Percentiles rank a stretch among this genome's conserved stretches.
phyloP scores from a whole-genome alignment of 148 eudicot species.

The Dianthus caryophyllus region DNA sequence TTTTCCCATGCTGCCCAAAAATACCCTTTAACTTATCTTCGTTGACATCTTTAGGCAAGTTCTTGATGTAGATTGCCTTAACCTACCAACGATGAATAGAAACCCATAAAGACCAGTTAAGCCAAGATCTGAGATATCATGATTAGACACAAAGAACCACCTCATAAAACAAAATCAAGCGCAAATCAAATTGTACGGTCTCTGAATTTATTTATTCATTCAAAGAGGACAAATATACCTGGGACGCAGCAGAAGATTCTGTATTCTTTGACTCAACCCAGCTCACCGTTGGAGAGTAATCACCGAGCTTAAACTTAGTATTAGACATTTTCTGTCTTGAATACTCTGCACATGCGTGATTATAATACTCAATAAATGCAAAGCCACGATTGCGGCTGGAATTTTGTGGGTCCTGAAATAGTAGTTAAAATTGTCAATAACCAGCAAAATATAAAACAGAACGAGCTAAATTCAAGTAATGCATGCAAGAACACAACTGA shows the following conservation, averaged over 20 bases:
- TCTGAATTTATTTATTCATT: neutral
- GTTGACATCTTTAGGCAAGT: constrained; percentile 70
- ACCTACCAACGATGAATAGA: constrained; percentile 41
- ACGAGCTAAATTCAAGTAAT: neutral
- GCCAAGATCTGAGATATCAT: neutral
- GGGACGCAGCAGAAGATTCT: constrained; percentile 65
- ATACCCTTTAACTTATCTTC: constrained; percentile 62
- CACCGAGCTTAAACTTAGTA: constrained; percentile 78
- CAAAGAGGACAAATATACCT: constrained; percentile 35
- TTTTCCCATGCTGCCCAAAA: constrained; percentile 81
- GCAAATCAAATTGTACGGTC: neutral
- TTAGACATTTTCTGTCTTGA: constrained; percentile 77
- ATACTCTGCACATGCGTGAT: constrained; percentile 96
- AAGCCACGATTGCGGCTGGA: constrained; percentile 87
- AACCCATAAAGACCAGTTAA: constrained; percentile 5
- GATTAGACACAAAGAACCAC: constrained; percentile 2
- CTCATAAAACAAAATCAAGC: neutral
- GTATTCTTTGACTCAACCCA: constrained; percentile 95
- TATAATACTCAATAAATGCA: constrained; percentile 88
- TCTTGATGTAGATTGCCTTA: constrained; percentile 87
- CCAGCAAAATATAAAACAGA: neutral
- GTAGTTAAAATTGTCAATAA: constrained; percentile 9
- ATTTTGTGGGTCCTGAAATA: constrained; percentile 78
- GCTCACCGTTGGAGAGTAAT: constrained; percentile 82
- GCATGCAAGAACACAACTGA: neutral